phyloP scores from a whole-genome alignment of 176 grass and related monocot species.

The Pharus latifolius region DNA sequence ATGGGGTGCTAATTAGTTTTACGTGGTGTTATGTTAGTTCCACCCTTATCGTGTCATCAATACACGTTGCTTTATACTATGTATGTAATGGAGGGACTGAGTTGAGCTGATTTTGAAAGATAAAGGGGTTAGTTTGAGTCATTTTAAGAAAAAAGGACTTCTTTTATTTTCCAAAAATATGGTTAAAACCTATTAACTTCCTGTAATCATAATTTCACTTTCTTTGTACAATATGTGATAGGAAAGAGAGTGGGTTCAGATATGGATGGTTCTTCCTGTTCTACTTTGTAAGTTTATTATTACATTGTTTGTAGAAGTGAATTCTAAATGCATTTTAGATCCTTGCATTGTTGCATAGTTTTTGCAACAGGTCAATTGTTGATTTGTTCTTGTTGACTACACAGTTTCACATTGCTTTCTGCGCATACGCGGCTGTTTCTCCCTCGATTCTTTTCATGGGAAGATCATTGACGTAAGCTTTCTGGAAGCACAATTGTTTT shows the following conservation, averaged over 20 bases:
- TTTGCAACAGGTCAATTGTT: background rate
- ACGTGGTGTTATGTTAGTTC: too few relatives aligned
- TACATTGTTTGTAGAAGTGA: background rate
- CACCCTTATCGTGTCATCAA: too few relatives aligned
- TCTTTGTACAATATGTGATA: background rate
- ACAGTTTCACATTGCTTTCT: constrained; percentile 58
- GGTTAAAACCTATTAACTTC: background rate
- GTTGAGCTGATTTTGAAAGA: too few relatives aligned
- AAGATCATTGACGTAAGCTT: constrained; percentile 57
- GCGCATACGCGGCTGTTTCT: constrained; percentile 43
- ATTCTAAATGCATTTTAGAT: background rate
- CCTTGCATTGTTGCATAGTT: background rate
- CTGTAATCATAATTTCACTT: background rate
- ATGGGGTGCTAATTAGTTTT: too few relatives aligned
- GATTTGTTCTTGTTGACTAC: background rate
- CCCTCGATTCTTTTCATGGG: constrained; percentile 30
- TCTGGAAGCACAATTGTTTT: background rate
- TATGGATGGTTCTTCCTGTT: constrained; percentile 93
- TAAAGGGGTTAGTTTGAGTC: too few relatives aligned
- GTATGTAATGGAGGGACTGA: too few relatives aligned
- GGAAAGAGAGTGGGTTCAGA: constrained; percentile 77
- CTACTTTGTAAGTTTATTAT: constrained; percentile 62
- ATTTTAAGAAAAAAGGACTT: too few relatives aligned
- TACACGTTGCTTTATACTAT: too few relatives aligned
- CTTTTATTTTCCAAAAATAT: background rate